Conservation (phyloP, 805 yeast genomes). For the Dipodascus geniculatus region DNA sequence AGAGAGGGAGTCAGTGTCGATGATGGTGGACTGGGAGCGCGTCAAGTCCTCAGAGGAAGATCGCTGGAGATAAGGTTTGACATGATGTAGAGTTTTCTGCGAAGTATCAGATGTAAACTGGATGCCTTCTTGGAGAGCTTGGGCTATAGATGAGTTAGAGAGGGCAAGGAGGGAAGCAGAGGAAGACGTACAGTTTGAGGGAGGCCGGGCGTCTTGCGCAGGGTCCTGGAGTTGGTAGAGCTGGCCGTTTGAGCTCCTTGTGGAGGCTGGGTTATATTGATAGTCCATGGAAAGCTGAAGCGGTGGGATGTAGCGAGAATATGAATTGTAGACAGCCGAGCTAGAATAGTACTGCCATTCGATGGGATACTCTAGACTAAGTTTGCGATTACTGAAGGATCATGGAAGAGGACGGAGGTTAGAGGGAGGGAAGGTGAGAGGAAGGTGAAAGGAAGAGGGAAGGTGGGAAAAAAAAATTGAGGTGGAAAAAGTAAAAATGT, state of each 20-base stretch:
- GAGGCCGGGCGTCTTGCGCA: no score
- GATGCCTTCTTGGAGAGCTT: conserved; percentile 1
- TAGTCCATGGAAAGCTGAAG: background rate
- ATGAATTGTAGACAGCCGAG: background rate
- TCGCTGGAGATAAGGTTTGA: background rate
- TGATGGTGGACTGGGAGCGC: background rate
- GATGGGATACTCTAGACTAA: background rate
- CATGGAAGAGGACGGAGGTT: background rate
- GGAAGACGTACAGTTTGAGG: background rate
- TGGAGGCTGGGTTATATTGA: background rate
- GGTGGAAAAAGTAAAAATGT: background rate
- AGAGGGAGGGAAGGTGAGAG: background rate
- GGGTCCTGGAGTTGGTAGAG: background rate
- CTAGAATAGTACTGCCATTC: background rate
- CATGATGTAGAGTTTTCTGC: conserved; percentile 2
- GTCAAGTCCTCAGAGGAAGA: conserved; percentile 1
- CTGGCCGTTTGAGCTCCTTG: background rate
- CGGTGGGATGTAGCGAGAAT: background rate
- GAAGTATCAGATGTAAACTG: conserved; percentile 1
- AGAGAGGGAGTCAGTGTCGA: background rate
- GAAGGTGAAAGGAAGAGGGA: background rate
- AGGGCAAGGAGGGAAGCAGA: background rate
- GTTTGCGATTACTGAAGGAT: no score
- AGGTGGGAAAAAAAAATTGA: background rate
- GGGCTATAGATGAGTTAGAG: background rate